These are phyloP conservation scores for Teunomyces panamensis DNA, from an alignment of 805 yeast species.

Conservation along the genomic window DNA sequence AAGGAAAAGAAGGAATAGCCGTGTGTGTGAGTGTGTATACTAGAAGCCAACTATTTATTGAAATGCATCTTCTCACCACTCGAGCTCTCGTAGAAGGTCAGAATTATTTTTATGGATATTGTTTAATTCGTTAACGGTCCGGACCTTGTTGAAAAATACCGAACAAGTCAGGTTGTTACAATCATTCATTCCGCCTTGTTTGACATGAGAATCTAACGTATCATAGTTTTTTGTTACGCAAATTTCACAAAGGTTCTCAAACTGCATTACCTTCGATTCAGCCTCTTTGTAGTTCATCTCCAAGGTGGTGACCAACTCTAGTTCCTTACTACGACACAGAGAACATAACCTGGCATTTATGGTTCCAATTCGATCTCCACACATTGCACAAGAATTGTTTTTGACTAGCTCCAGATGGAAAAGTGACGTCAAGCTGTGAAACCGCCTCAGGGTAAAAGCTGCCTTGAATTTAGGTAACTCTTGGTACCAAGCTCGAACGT, in stretches of 20 bases:
- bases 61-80: constrained; percentile 3
- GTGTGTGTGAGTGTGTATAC: too few species aligned
- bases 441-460: constrained; percentile 5
- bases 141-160: constrained; percentile 52
- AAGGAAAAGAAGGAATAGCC: background rate
- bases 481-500: constrained; percentile 70
- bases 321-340: constrained; percentile 28
- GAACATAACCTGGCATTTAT: constrained; percentile 1
- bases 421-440: constrained; percentile 1
- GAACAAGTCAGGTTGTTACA: constrained; percentile 70
- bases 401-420: constrained; percentile 10
- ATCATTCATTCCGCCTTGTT: constrained; percentile 8
- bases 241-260: constrained; percentile 15
- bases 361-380: constrained; percentile 18
- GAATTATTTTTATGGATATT: background rate
- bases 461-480: constrained; percentile 52
- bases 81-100: constrained; percentile 2
- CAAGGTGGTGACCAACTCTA: constrained; percentile 31
- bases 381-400: constrained; percentile 21
- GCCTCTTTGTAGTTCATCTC: constrained; percentile 16
- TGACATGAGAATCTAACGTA: constrained; percentile 10
- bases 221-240: constrained; percentile 21
- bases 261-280: constrained; percentile 10
- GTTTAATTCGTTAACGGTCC: constrained; percentile 26
- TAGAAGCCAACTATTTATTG: too few species aligned